Percentiles rank a stretch among this genome's conserved stretches.
phyloP scores from a whole-genome alignment of 805 yeast species.

The Metschnikowia drakensbergensis region DNA sequence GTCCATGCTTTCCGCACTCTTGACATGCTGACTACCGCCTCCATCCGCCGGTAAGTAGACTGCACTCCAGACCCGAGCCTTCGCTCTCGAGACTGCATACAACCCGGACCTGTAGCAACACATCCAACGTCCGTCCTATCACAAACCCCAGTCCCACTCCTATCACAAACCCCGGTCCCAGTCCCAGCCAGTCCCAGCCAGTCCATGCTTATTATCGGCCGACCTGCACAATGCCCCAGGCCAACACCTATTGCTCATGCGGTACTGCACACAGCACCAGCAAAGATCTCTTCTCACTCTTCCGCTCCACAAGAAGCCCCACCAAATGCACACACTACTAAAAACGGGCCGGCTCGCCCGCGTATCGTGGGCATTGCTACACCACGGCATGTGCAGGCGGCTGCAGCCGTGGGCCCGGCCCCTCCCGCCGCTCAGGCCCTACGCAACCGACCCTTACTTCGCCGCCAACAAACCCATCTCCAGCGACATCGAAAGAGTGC shows the following conservation, averaged over 20 bases:
- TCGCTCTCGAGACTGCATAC: no score
- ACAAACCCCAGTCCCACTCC: no score
- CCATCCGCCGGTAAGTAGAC: no score
- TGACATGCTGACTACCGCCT: no score
- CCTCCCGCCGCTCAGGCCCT: neutral
- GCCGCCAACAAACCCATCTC: neutral
- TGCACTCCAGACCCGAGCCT: no score
- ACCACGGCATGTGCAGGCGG: neutral
- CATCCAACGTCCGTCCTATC: no score
- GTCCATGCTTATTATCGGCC: neutral
- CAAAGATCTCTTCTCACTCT: constrained; percentile 3
- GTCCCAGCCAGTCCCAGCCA: no score
- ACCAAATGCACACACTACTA: constrained; percentile 1
- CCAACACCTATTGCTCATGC: neutral
- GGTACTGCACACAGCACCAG: neutral
- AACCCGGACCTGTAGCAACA: no score
- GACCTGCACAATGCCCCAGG: no score
- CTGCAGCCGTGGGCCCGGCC: neutral
- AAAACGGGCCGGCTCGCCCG: neutral
- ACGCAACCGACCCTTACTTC: neutral
- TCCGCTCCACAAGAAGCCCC: neutral
- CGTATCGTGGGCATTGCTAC: neutral
- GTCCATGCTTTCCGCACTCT: no score
- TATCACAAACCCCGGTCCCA: no score
- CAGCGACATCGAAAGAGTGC: constrained; percentile 15